Evolutionary conservation across 73 alveolate species (phyloP), one percentile per base, ranked within the genome.

Genomic region (Vitrella brassicaformis): DNA sequence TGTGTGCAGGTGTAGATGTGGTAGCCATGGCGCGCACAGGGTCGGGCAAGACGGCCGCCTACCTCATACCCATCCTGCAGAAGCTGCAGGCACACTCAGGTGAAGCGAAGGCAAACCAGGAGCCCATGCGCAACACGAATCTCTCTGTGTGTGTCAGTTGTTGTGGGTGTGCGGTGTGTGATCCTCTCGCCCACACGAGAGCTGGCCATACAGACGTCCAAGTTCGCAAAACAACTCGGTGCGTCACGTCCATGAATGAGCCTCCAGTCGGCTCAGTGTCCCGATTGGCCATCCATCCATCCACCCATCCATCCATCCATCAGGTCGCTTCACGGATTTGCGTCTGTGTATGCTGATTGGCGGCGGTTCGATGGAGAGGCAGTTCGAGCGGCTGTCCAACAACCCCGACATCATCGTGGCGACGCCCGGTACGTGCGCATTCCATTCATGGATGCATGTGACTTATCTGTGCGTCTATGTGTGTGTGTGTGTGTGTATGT

Each of bases 1-100:
- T n/a, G n/a, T n/a, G n/a, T n/a, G n/a, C n/a, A n/a, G n/a, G n/a
- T n/a, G 7, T 7, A 4, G 88, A 93, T 78, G 84, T 92, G 69
- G 91, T 93, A 1, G 98, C 97, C 8, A 93, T 89, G 92, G 94
- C 98, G 0, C 84, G 98, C 31, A 93, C 98, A 0, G 98, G 98
- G 25, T 81, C 93, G 25, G 98, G 98, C 27, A 93, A 93, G 85
- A 93, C 98, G 0, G 98, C 93, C 0, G 95, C 98, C 47, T 93
- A 91, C 81, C 71, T 93, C 66, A 91, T 93, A 71, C 98, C 98
- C 78, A 80, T 86, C 81, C 70, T 90, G 56, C 92, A 93, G 65
- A 91, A 89, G 73, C 81, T 93, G 28, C 81, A 92, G 84, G 32
- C 71, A 46, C 95, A 91, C 71, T 85, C 94, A 31, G 86, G 71